Conservation (phyloP, 202 grass and related monocot species). For the Saccharum hybrid region DNA sequence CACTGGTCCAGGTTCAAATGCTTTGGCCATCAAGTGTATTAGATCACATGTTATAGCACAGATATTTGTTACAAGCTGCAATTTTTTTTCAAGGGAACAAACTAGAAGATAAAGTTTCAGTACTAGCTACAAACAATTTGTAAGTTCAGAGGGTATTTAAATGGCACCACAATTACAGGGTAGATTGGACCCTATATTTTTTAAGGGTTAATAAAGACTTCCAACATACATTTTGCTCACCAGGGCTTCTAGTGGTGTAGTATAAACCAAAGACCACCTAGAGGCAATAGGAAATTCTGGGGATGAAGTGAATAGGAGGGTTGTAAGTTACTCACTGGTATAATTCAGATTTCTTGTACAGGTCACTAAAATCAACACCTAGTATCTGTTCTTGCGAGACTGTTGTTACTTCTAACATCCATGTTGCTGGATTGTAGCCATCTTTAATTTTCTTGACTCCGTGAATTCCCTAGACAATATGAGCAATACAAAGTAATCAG, state of each 20-base stretch:
- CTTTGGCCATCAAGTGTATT: not conserved
- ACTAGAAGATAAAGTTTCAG: not conserved
- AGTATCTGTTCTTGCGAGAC: constrained; percentile 63
- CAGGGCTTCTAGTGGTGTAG: not conserved
- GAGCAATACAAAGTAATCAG: not conserved
- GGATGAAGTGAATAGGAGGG: constrained; percentile 17
- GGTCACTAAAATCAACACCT: constrained; percentile 65
- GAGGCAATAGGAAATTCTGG: not conserved
- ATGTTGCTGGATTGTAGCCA: constrained; percentile 83
- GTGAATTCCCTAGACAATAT: constrained; percentile 60
- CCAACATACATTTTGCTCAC: not conserved
- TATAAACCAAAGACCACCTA: constrained; percentile 7
- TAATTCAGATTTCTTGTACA: constrained; percentile 79
- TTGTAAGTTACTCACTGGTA: constrained; percentile 56
- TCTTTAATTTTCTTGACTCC: constrained; percentile 83
- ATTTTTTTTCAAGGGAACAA: not conserved
- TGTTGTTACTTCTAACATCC: constrained; percentile 86
- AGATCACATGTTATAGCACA: not conserved
- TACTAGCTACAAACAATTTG: not conserved
- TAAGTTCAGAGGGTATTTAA: not conserved
- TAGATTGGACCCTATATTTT: not conserved
- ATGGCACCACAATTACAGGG: not conserved
- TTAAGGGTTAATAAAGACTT: not conserved
- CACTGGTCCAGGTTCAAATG: not conserved
- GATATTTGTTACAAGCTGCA: not conserved